phyloP scores from a whole-genome alignment of 257 asterid genomes.

The Jasminum sambac region DNA sequence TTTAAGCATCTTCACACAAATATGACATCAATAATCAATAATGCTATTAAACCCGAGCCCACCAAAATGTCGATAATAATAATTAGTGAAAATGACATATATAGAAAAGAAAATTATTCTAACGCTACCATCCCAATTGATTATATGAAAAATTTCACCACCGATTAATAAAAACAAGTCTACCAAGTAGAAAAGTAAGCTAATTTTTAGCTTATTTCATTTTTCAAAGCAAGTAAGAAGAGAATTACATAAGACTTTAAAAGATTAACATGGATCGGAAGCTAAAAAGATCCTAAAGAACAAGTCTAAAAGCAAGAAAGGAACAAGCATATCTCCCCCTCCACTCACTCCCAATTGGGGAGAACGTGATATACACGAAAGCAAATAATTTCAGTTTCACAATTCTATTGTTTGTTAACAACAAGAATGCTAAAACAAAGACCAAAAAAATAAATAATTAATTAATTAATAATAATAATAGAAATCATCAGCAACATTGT shows the following conservation, averaged over 20 bases:
- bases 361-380: background rate
- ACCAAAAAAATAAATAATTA: background rate
- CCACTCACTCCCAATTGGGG: conserved; percentile 2
- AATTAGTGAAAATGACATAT: too few relatives aligned
- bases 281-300: background rate
- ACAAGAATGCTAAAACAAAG: background rate
- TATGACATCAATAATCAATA: too few relatives aligned
- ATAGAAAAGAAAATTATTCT: too few relatives aligned
- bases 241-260: background rate
- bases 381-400: background rate
- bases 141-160: background rate
- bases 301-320: background rate
- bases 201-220: background rate
- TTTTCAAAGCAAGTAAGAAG: background rate
- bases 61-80: too few relatives aligned
- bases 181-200: background rate
- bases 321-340: conserved; percentile 5
- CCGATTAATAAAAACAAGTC: background rate
- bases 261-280: too few relatives aligned
- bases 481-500: background rate
- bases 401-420: background rate
- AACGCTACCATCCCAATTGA: background rate
- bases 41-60: too few relatives aligned
- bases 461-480: too few relatives aligned
- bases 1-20: too few relatives aligned